These are phyloP conservation scores for Aspergillus brasiliensis DNA, from an alignment of 2,329 filamentous ascomycete species.

Conservation along the genomic window DNA sequence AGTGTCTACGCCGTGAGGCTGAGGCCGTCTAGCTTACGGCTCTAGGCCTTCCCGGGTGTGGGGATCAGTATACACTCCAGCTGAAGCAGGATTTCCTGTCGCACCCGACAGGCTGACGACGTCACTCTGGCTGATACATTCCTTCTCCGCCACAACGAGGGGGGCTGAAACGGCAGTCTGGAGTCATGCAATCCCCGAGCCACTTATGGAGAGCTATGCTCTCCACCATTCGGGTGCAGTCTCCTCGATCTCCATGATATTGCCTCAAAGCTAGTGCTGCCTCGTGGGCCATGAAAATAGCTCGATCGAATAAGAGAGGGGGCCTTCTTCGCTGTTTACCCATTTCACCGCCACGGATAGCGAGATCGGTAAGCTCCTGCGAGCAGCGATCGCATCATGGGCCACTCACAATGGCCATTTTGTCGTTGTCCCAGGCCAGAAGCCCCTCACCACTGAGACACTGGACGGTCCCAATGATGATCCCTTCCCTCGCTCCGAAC, in stretches of 20 bases:
- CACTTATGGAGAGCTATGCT: background rate
- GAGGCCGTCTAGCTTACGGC: background rate
- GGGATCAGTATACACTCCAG: background rate
- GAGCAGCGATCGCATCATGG: conserved; percentile 6
- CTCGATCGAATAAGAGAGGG: background rate
- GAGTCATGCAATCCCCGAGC: background rate
- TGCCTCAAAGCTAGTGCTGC: background rate
- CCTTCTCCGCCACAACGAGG: conserved; percentile 3
- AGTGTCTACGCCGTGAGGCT: background rate
- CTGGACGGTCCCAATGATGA: conserved; percentile 12
- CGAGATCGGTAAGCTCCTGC: conserved; percentile 7
- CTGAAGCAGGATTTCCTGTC: conserved; percentile 6
- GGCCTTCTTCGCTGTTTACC: background rate
- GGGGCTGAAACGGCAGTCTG: background rate
- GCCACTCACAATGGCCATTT: conserved; percentile 7
- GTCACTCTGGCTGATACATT: conserved; percentile 4
- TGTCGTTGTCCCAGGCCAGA: conserved; percentile 9
- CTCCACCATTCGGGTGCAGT: background rate
- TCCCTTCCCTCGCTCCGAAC: conserved; percentile 4
- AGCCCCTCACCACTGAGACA: conserved; percentile 23
- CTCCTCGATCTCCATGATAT: conserved; percentile 11
- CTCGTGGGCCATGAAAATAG: conserved; percentile 6
- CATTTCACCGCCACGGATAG: conserved; percentile 12
- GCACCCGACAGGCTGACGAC: conserved; percentile 6
- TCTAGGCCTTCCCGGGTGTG: conserved; percentile 1